Evolutionary conservation across 371 early-diverging fungal genomes (phyloP).

Genomic region (Massospora cicadina): DNA sequence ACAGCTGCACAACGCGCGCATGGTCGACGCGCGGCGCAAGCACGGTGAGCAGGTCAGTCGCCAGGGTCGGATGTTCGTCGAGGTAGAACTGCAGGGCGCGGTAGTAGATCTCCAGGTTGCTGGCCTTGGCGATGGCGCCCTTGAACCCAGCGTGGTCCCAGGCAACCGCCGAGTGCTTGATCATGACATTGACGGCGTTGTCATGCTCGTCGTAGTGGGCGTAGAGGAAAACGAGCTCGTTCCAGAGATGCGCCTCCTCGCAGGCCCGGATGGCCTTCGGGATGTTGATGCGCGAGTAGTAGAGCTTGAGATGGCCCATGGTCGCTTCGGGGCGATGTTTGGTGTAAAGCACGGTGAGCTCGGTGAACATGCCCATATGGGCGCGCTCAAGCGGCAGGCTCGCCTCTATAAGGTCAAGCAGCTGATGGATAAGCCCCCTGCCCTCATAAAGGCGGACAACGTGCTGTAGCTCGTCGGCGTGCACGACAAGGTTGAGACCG

Average conservation of each 20-base stretch:
- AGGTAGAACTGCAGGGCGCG: conserved; percentile 91
- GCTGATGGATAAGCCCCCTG: conserved; percentile 75
- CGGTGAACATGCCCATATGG: conserved; percentile 99
- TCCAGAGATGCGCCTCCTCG: conserved; percentile 85
- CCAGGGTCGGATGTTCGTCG: conserved; percentile 78
- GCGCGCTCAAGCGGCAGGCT: conserved; percentile 91
- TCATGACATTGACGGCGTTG: conserved; percentile 87
- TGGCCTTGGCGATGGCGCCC: conserved; percentile 86
- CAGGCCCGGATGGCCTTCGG: conserved; percentile 94
- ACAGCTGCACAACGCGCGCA: conserved; percentile 85
- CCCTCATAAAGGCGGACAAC: conserved; percentile 72
- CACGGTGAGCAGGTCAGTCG: conserved; percentile 76
- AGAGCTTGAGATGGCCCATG: conserved; percentile 92
- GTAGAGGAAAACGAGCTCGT: conserved; percentile 90
- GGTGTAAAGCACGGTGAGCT: conserved; percentile 86
- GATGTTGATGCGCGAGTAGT: conserved; percentile 90
- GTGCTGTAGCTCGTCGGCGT: conserved; percentile 88
- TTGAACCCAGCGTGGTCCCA: conserved; percentile 94
- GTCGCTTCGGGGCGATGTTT: conserved; percentile 83
- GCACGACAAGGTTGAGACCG: conserved; percentile 85
- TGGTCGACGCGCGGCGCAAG: conserved; percentile 86
- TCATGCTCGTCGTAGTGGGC: conserved; percentile 96
- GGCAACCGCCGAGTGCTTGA: conserved; percentile 76
- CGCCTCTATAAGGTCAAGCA: conserved; percentile 74
- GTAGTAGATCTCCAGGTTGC: conserved; percentile 91